These are phyloP conservation scores for Cordyceps militaris DNA, from an alignment of 2,329 filamentous ascomycete genomes.

Conservation along the genomic window DNA sequence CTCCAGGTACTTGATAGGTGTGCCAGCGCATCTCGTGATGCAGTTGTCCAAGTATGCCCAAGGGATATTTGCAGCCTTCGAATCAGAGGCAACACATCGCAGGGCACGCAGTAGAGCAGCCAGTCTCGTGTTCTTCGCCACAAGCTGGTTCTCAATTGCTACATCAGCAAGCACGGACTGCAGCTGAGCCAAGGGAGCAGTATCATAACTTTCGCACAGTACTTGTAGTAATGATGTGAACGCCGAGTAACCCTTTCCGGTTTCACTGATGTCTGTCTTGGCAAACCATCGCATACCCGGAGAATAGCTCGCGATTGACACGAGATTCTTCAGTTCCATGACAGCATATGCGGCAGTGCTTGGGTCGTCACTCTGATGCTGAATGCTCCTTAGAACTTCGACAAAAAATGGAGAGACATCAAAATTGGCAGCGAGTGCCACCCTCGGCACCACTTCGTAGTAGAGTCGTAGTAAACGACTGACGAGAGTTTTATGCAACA, in stretches of 20 bases:
- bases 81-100: slow-evolving; percentile 17
- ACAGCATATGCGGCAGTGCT: slow-evolving; percentile 49
- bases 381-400: slow-evolving; percentile 56
- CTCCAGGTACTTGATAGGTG: slow-evolving; percentile 79
- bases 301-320: slow-evolving; percentile 73
- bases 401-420: slow-evolving; percentile 76
- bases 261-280: slow-evolving; percentile 52
- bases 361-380: slow-evolving; percentile 43
- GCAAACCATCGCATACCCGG: slow-evolving; percentile 88
- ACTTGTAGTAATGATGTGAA: slow-evolving; percentile 62
- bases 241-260: slow-evolving; percentile 45
- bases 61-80: slow-evolving; percentile 34
- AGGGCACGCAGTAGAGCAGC: slow-evolving; percentile 37
- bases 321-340: slow-evolving; percentile 73
- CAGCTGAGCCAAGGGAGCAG: slow-evolving; percentile 36
- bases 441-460: slow-evolving; percentile 72
- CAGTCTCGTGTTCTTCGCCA: slow-evolving; percentile 45
- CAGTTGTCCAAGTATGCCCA: slow-evolving; percentile 80
- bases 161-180: slow-evolving; percentile 52
- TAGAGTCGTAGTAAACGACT: slow-evolving; percentile 76
- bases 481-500: slow-evolving; percentile 71
- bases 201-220: slow-evolving; percentile 24
- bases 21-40: slow-evolving; percentile 63
- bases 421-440: slow-evolving; percentile 77
- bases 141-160: slow-evolving; percentile 58